Percentiles rank a stretch among this genome's conserved stretches.
These are phyloP conservation scores for Monosporascus sp. DNA, from an alignment of 2,329 filamentous ascomycete genomes.

Conservation along the genomic window DNA sequence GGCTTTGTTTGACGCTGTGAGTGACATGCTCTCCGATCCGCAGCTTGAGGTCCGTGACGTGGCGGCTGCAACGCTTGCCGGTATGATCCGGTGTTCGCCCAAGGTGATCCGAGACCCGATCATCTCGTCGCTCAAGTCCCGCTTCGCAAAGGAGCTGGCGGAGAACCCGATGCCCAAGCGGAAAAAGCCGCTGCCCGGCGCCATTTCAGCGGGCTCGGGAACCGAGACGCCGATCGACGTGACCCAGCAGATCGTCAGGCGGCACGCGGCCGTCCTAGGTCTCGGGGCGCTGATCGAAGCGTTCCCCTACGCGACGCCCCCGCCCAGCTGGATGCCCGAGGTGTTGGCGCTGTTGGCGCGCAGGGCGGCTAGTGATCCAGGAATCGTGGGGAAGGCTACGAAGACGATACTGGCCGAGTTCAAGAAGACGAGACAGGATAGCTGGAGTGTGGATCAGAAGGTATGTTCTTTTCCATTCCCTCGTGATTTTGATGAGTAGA, in stretches of 20 bases:
- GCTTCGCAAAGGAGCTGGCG: slow-evolving; percentile 73
- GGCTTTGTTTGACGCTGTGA: slow-evolving; percentile 84
- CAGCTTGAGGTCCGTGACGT: slow-evolving; percentile 93
- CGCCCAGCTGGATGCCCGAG: slow-evolving; percentile 89
- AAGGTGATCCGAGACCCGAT: slow-evolving; percentile 71
- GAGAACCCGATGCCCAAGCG: slow-evolving; percentile 84
- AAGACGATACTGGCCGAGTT: slow-evolving; percentile 94
- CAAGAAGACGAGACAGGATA: slow-evolving; percentile 99
- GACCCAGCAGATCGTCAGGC: slow-evolving; percentile 71
- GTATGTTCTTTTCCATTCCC: slow-evolving; percentile 46
- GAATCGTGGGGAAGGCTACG: slow-evolving; percentile 90
- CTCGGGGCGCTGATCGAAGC: slow-evolving; percentile 88
- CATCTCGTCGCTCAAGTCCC: slow-evolving; percentile 67
- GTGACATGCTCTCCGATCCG: slow-evolving; percentile 84
- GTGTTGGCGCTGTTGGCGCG: slow-evolving; percentile 80
- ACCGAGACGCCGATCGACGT: slow-evolving; percentile 66
- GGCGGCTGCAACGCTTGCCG: slow-evolving; percentile 86
- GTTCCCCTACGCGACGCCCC: slow-evolving; percentile 92
- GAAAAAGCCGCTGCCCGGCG: slow-evolving; percentile 35
- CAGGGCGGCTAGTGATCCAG: slow-evolving; percentile 80
- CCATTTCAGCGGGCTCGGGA: slow-evolving; percentile 27
- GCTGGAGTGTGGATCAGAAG: slow-evolving; percentile 97
- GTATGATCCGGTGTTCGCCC: slow-evolving; percentile 97
- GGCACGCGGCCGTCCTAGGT: slow-evolving; percentile 88
- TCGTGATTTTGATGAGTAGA: background rate